Base-by-base conservation (phyloP, 805 yeast species). In the Metschnikowia gruessii region DNA sequence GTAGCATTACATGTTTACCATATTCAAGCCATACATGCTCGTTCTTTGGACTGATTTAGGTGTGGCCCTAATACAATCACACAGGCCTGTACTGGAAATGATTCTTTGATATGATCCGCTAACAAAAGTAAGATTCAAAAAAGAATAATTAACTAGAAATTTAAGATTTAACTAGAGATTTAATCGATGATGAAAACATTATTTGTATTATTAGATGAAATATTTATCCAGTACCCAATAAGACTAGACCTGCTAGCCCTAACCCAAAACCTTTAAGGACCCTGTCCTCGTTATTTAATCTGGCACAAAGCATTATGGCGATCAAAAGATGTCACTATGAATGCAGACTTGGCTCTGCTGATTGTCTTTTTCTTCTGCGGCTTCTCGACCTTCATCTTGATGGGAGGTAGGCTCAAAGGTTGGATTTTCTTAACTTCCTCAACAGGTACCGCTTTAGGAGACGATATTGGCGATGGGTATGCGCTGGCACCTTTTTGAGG, bases 301-400 rank as follows among this genome's bases (percentile, higher is more conserved):
- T 51, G 58, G 13, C 56, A 54, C 57, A 65, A 63, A 24, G 59
- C 62, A 40, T 62, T 59, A 42, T 61, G 57, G 33, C 51, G 48
- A 45, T 65, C 64, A 43, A 66, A 58, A 2, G 72, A 65, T 7
- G 74, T 69, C 43, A 68, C 61, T 11, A 69, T 59, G 48, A 69
- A 69, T 53, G 60, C 48, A 49, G 26, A 56, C 37, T 32, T 38
- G 8, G 40, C 34, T 10, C 26, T 19, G 22, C 39, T 24, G 12
- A 29, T 46, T 40, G 37, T 38, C 35, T 39, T 41, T 26, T 38
- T 43, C 40, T 24, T 37, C 34, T 15, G 28, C 18, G 52, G 51
- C 39, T 54, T 54, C 38, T 38, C 28, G 15, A 53, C 52, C 45
- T 49, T 51, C 35, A 34, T 34, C 40, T 50, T 54, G 21, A 55